These are phyloP conservation scores for Nidularia sp. DNA, from an alignment of 768 basidiomycete species.

Conservation along the genomic window DNA sequence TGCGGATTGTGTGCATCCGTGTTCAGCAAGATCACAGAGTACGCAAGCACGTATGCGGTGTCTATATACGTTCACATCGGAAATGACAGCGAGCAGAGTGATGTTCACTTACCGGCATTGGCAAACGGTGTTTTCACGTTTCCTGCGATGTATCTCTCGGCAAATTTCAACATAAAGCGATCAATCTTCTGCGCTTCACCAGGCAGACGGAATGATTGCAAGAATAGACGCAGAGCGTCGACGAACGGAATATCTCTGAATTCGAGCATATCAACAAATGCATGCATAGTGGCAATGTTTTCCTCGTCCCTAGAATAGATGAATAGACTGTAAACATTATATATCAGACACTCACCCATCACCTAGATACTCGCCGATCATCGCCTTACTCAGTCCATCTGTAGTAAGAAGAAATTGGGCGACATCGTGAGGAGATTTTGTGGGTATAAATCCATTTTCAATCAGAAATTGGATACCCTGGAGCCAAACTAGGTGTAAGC, in stretches of 20 bases:
- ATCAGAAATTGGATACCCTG: constrained; percentile 89
- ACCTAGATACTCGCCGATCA: constrained; percentile 97
- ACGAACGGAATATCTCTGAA: constrained; percentile 80
- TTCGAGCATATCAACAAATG: constrained; percentile 91
- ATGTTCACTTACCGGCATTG: constrained; percentile 72
- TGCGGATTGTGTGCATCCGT: constrained; percentile 97
- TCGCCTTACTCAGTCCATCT: constrained; percentile 90
- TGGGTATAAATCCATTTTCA: constrained; percentile 83
- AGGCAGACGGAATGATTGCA: constrained; percentile 95
- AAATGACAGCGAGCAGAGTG: not conserved
- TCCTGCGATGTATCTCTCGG: constrained; percentile 90
- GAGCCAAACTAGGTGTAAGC: not conserved
- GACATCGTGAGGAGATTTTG: constrained; percentile 67
- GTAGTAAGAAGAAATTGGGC: constrained; percentile 82
- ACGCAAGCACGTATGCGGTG: constrained; percentile 91
- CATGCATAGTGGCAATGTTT: constrained; percentile 94
- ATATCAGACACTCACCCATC: constrained; percentile 68
- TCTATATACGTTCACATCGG: constrained; percentile 38
- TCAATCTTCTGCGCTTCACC: constrained; percentile 99
- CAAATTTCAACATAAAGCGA: constrained; percentile 98
- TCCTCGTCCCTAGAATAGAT: constrained; percentile 64
- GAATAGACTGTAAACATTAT: constrained; percentile 1
- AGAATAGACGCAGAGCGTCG: constrained; percentile 83
- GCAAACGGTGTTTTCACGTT: constrained; percentile 84
- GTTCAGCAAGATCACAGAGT: constrained; percentile 93